Percentiles rank a stretch among this genome's conserved stretches.
phyloP scores from a whole-genome alignment of 306 rosid species.

The Cicer pinnatifidum region DNA sequence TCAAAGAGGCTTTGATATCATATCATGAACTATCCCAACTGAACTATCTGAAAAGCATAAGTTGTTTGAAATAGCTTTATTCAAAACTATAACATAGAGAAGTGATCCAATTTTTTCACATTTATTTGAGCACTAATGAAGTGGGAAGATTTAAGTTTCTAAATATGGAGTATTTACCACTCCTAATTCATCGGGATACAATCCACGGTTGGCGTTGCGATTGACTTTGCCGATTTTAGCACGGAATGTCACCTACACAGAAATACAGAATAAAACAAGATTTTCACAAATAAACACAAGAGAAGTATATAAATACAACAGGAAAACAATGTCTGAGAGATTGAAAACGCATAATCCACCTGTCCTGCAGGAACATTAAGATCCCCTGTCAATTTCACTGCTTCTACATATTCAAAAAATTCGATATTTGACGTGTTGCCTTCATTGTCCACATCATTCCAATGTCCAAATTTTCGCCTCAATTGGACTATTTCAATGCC shows the following conservation, averaged over 20 bases:
- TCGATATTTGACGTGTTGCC: conserved; percentile 67
- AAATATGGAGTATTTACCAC: conserved; percentile 65
- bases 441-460: conserved; percentile 65
- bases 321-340: conserved; percentile 33
- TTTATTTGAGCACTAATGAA: conserved; percentile 26
- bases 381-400: conserved; percentile 97
- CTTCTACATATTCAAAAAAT: conserved; percentile 96
- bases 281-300: conserved; percentile 23
- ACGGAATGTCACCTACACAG: conserved; percentile 83
- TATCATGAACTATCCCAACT: neutral
- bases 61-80: conserved; percentile 12
- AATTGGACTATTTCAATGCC: conserved; percentile 92
- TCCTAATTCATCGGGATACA: conserved; percentile 99
- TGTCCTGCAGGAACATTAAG: conserved; percentile 97
- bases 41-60: neutral
- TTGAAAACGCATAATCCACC: conserved; percentile 68
- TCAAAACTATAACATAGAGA: neutral
- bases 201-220: conserved; percentile 67
- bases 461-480: conserved; percentile 87
- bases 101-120: neutral
- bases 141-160: neutral
- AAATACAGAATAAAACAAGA: conserved; percentile 12
- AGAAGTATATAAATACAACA: conserved; percentile 8
- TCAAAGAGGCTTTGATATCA: neutral
- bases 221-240: conserved; percentile 91